phyloP scores from a whole-genome alignment of 2,329 filamentous ascomycete species.

The Pleurostoma richardsiae region DNA sequence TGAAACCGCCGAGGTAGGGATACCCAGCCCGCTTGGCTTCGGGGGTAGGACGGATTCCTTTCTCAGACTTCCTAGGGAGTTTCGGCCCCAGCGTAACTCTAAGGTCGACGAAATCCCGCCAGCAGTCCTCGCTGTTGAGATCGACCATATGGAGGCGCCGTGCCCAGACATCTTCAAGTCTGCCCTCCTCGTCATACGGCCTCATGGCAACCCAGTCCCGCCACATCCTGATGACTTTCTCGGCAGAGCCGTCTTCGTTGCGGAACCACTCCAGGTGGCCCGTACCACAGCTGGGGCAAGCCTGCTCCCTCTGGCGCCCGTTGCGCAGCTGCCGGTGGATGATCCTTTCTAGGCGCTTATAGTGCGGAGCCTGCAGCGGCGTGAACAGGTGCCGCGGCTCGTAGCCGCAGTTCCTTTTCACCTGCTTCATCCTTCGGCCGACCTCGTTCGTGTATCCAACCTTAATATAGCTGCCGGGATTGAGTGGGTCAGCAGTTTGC shows the following conservation, averaged over 20 bases:
- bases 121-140: neutral
- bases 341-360: neutral
- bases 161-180: neutral
- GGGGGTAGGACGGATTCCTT: no score
- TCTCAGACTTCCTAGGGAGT: neutral
- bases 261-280: neutral
- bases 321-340: neutral
- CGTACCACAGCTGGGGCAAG: neutral
- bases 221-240: neutral
- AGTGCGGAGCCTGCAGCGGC: neutral
- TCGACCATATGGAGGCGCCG: neutral
- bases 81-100: neutral
- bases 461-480: neutral
- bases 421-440: neutral
- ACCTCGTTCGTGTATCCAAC: neutral
- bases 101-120: neutral
- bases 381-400: neutral
- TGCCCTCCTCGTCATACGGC: neutral
- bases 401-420: neutral
- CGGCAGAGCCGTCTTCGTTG: neutral
- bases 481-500: neutral
- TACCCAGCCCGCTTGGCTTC: no score
- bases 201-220: neutral
- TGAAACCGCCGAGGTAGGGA: neutral
- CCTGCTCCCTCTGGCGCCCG: neutral